Percentiles rank a stretch among this genome's conserved stretches.
phyloP scores from a whole-genome alignment of 2,329 filamentous ascomycete genomes.

The Diaporthe humulicola region DNA sequence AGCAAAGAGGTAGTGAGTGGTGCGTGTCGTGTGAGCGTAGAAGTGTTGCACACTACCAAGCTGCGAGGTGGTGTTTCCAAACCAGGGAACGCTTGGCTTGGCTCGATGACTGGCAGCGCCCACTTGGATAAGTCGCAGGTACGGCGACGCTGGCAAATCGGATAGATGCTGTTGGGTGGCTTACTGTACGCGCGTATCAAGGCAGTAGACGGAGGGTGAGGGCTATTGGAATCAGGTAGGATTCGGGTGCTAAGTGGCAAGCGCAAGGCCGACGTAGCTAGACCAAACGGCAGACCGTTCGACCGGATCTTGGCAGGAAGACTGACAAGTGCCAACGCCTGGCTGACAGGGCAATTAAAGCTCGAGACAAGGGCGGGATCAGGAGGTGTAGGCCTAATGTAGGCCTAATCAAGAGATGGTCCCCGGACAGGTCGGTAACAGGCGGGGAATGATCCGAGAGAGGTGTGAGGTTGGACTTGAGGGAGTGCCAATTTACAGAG shows the following conservation, averaged over 20 bases:
- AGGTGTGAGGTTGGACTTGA: slow-evolving; percentile 22
- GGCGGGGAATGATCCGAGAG: slow-evolving; percentile 30
- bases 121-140: slow-evolving; percentile 30
- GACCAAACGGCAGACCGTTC: slow-evolving; percentile 19
- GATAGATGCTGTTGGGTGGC: slow-evolving; percentile 24
- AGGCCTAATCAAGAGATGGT: slow-evolving; percentile 12
- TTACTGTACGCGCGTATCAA: slow-evolving; percentile 36
- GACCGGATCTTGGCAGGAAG: slow-evolving; percentile 13
- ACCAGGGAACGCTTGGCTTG: slow-evolving; percentile 25
- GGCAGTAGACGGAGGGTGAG: slow-evolving; percentile 16
- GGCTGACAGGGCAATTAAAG: slow-evolving; percentile 6
- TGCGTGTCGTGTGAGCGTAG: slow-evolving; percentile 34
- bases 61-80: slow-evolving; percentile 32
- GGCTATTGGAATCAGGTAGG: slow-evolving; percentile 20
- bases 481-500: slow-evolving; percentile 27
- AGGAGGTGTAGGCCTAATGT: slow-evolving; percentile 13
- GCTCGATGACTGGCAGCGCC: slow-evolving; percentile 13
- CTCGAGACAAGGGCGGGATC: slow-evolving; percentile 20
- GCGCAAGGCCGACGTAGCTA: slow-evolving; percentile 31
- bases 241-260: slow-evolving; percentile 34
- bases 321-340: slow-evolving; percentile 21
- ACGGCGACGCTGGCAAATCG: slow-evolving; percentile 7
- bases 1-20: not conserved
- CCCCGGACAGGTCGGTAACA: slow-evolving; percentile 19
- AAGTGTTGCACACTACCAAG: slow-evolving; percentile 14